Conservation (phyloP, 1,284 basidiomycete genomes). For the Ceratobasidium theobromae region DNA sequence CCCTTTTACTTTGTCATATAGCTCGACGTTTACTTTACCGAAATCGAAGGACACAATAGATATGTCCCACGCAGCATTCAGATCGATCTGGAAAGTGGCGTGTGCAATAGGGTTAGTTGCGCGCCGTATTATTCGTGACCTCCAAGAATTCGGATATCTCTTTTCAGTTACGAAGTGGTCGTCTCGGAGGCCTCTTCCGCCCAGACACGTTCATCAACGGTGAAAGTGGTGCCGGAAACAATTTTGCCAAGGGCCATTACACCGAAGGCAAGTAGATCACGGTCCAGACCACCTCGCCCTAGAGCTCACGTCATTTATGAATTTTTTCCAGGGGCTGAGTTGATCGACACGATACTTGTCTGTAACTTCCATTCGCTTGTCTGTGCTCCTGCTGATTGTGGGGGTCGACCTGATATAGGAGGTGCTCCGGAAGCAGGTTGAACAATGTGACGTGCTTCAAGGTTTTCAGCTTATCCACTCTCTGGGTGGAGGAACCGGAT, state of each 20-base stretch:
- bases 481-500: conserved; percentile 90
- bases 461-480: conserved; percentile 95
- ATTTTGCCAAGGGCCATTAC: conserved; percentile 91
- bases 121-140: conserved; percentile 36
- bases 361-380: conserved; percentile 34
- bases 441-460: conserved; percentile 84
- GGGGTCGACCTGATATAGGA: conserved; percentile 50
- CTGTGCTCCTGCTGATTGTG: conserved; percentile 26
- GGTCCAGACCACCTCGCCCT: neutral
- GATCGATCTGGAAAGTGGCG: conserved; percentile 89
- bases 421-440: conserved; percentile 70
- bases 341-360: conserved; percentile 81
- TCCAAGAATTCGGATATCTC: neutral
- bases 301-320: conserved; percentile 8
- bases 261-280: conserved; percentile 65
- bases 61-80: conserved; percentile 95
- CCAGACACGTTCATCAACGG: conserved; percentile 85
- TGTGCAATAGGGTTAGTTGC: conserved; percentile 71
- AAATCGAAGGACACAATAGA: conserved; percentile 58
- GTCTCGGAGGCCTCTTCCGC: conserved; percentile 74
- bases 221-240: conserved; percentile 82
- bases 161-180: conserved; percentile 62
- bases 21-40: conserved; percentile 74
- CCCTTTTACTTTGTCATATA: conserved; percentile 39
- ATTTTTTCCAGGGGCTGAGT: conserved; percentile 72